phyloP scores from a whole-genome alignment of 2,329 filamentous ascomycete genomes.

The Rutstroemia sp. region DNA sequence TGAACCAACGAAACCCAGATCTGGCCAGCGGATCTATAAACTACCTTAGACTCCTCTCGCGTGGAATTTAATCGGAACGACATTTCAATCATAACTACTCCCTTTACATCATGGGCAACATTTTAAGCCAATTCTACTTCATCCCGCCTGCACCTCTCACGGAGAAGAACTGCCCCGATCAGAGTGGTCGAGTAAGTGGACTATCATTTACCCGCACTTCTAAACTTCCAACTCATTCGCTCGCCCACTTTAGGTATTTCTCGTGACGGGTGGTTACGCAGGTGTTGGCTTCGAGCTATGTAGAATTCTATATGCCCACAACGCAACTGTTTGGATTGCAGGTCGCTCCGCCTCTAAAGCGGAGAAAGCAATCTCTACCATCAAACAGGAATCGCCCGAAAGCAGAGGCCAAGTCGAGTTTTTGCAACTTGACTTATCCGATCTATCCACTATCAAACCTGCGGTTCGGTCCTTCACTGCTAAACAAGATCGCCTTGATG shows the following conservation, averaged over 20 bases:
- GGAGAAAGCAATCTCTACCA: not conserved
- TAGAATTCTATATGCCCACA: not conserved
- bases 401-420: not conserved
- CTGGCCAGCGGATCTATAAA: too few species aligned
- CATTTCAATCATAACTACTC: not conserved
- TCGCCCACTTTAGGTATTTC: not conserved
- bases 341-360: not conserved
- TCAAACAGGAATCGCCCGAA: not conserved
- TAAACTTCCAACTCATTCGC: not conserved
- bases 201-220: not conserved
- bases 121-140: not conserved
- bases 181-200: not conserved
- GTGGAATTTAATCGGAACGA: too few species aligned
- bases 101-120: not conserved
- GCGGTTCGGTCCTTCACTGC: not conserved
- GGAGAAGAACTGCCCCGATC: not conserved
- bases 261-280: not conserved
- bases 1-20: too few species aligned
- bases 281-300: not conserved
- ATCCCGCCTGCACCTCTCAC: not conserved
- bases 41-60: too few species aligned
- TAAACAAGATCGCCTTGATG: not conserved
- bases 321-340: not conserved
- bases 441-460: not conserved
- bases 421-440: not conserved